Evolutionary conservation across 805 yeast genomes (phyloP), one percentile per base, ranked within the genome.

Genomic region (Kluyveromyces siamensis): DNA sequence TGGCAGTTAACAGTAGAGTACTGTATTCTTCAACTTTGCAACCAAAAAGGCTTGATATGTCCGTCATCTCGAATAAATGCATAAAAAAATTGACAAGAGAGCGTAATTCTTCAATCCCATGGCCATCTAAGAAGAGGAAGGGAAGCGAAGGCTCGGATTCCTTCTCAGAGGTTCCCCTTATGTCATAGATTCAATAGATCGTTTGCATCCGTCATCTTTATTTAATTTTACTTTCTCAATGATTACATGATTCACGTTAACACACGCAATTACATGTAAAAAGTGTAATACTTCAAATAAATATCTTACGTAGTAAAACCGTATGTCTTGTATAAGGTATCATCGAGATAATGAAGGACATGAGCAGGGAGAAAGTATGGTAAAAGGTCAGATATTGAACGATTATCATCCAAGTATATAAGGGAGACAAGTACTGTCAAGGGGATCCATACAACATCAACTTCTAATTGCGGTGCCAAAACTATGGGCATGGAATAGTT

Each of bases 331-430:
- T 48, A 49, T 18, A 62, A 45, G 9, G 60, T 50, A 33, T 58
- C 62, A 40, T 62, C 67, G 44, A 57, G 14, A 49, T 61, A 65
- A 43, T 50, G 63, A 17, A 60, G 41, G 1, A 57, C 19, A 47
- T 65, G 69, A 2, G 61, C 67, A 27, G 69, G 66, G 17, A 62
- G 11, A 40, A 63, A 55, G 30, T 54, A 55, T 56, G 62, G 53
- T 8, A 55, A 48, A 11, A 62, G 54, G 30, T 61, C 59, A 9
- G 50, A 41, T 27, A 59, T 39, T 30, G 51, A 44, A 25, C 49
- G 49, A 10, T 53, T 47, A 30, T 53, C 49, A 6, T 52, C 53
- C 41, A 61, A 55, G 44, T 56, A 54, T 54, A 57, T 49, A 30
- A 11, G 7, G 7, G 14, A 30, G 14, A 8, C 35, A 7, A 30